Evolutionary conservation across 2,329 filamentous ascomycete genomes (phyloP).

Genomic region (Aspergillus piperis): DNA sequence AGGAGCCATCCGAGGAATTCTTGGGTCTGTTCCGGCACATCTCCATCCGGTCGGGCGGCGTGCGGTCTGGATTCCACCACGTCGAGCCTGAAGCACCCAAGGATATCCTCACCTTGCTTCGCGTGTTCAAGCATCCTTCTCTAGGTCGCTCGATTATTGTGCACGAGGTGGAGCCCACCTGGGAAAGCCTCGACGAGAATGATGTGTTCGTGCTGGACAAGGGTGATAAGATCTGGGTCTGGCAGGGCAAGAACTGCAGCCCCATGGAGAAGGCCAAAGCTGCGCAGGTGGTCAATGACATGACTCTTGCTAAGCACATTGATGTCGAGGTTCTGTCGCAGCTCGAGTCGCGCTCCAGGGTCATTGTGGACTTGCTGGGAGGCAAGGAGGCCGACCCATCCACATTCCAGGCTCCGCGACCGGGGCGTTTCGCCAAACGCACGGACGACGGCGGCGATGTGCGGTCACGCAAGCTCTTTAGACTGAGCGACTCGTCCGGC

Average conservation of each 20-base stretch:
- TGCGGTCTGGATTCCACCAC: conserved; percentile 63
- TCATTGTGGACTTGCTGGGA: conserved; percentile 60
- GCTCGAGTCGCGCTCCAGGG: conserved; percentile 51
- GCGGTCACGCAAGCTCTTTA: conserved; percentile 55
- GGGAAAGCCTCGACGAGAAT: conserved; percentile 63
- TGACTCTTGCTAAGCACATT: conserved; percentile 60
- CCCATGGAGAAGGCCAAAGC: conserved; percentile 71
- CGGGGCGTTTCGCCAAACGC: conserved; percentile 36
- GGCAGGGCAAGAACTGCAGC: conserved; percentile 66
- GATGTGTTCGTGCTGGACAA: conserved; percentile 68
- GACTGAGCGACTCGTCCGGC: conserved; percentile 64
- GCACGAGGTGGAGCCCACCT: conserved; percentile 64
- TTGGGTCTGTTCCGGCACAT: conserved; percentile 61
- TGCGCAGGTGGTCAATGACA: conserved; percentile 62
- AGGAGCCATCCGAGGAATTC: conserved; percentile 61
- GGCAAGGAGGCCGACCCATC: conserved; percentile 47
- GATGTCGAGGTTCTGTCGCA: conserved; percentile 68
- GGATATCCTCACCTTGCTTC: conserved; percentile 57
- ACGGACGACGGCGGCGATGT: conserved; percentile 17
- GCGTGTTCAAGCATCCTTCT: conserved; percentile 63
- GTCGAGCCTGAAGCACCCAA: conserved; percentile 54
- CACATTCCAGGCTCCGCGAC: conserved; percentile 47
- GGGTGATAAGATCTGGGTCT: conserved; percentile 67
- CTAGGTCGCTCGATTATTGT: conserved; percentile 57
- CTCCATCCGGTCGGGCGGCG: conserved; percentile 62